Evolutionary conservation across 345 rosid species (phyloP), one percentile per base, ranked within the genome.

Genomic region (Jatropha curcas): DNA sequence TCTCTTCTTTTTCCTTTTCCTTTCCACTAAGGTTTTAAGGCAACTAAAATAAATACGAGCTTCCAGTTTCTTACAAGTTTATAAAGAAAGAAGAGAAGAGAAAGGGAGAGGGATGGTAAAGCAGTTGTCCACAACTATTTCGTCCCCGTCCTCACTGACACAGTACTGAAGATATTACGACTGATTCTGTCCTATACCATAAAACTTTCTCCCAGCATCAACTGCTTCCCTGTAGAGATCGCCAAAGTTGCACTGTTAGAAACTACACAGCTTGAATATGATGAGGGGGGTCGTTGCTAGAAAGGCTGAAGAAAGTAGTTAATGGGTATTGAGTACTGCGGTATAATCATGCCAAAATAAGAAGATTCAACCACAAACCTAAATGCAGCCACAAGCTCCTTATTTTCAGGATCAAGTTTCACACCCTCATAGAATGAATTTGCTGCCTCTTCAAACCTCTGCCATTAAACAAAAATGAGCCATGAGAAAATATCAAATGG

Each of bases 391-490:
- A 85, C 79, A 24, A 92, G 87, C 85, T 90, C 92, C 77, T 83
- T 86, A 79, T 82, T 88, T 73, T 89, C 92, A 35, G 94, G 94
- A 76, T 86, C 88, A 53, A 92, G 90, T 73, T 67, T 68, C 74
- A 90, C 92, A n/a, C 97, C 97, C 77, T 94, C 97, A 10, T 86
- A 89, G 73, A 92, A 85, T 31, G 89, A 83, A 84, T 89, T 90
- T 61, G 97, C 97, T 28, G 97, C 98, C 76, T 92, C 97, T 1
- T 92, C 89, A 45, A 83, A 94, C 81, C 86, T 87, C 98, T 92
- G 86, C 45, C 51, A 70, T 68, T 24, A 30, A 70, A 55, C 67
- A 58, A 30, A 82, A 67, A 16, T 22, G 43, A 30, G 65, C 59
- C 43, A 63, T 35, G 68, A 48, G 30, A 70, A 16, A 50, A 71